Conservation (phyloP, 108 stramenopile genomes). For the Aurantiochytrium sp. region DNA sequence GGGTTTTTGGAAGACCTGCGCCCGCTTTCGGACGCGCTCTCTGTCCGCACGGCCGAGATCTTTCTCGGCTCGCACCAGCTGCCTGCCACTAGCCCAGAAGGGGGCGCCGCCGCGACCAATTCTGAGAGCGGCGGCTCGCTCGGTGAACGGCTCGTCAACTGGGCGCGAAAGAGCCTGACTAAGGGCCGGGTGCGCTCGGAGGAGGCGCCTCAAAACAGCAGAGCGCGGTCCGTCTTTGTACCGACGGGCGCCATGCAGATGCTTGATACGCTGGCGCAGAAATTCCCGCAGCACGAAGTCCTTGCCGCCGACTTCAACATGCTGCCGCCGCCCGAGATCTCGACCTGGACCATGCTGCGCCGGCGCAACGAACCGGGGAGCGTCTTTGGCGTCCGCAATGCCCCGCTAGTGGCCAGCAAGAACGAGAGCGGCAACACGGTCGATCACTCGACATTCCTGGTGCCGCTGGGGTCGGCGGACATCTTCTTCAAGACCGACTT, state of each 20-base stretch:
- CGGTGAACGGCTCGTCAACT: background rate
- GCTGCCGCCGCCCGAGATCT: background rate
- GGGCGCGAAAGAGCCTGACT: background rate
- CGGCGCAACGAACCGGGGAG: background rate
- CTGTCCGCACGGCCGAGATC: background rate
- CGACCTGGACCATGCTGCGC: background rate
- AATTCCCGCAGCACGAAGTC: background rate
- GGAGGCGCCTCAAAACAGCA: background rate
- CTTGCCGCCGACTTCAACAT: constrained; percentile 14
- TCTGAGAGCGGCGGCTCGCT: background rate
- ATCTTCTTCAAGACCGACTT: constrained; percentile 34
- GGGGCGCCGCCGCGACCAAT: background rate
- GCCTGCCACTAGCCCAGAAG: background rate
- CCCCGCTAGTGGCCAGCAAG: constrained; percentile 11
- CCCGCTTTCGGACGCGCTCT: background rate
- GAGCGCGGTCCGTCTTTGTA: background rate
- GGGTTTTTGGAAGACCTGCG: background rate
- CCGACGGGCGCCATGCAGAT: background rate
- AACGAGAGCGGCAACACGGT: background rate
- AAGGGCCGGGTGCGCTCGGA: background rate
- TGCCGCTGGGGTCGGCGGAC: background rate
- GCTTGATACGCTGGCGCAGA: background rate
- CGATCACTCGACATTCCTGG: background rate
- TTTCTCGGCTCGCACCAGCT: background rate
- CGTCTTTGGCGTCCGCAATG: background rate